Conservation (phyloP, 1,139 yeast genomes). For the Blastobotrys illinoisensis region DNA sequence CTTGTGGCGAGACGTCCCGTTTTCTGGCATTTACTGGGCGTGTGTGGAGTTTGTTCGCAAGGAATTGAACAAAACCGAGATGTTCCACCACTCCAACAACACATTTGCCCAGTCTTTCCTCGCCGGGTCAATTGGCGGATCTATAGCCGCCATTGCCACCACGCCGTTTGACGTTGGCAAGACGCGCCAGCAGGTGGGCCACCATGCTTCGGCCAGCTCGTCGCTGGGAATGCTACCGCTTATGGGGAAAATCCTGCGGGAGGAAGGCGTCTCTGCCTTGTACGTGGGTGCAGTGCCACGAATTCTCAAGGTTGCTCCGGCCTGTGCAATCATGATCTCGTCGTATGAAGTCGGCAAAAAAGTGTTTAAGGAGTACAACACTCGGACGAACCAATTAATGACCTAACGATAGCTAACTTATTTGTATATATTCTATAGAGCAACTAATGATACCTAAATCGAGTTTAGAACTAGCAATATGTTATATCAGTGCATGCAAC, state of each 20-base stretch:
- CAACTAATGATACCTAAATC: not conserved
- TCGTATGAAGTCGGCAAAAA: constrained; percentile 87
- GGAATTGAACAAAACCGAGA: constrained; percentile 20
- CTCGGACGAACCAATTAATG: not conserved
- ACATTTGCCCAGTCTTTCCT: constrained; percentile 70
- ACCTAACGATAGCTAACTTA: not conserved
- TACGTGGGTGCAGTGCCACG: constrained; percentile 85
- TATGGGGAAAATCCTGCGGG: constrained; percentile 53
- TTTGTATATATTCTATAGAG: not conserved
- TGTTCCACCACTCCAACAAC: constrained; percentile 36
- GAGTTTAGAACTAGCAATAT: too few relatives aligned
- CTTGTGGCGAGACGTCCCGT: constrained; percentile 96
- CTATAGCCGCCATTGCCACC: constrained; percentile 78
- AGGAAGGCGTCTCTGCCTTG: constrained; percentile 73
- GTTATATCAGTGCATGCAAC: too few relatives aligned
- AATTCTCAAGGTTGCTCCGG: constrained; percentile 86
- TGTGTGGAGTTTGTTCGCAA: constrained; percentile 39
- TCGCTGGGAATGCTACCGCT: constrained; percentile 54
- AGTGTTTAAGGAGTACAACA: constrained; percentile 35
- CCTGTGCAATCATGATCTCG: constrained; percentile 98
- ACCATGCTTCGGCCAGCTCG: constrained; percentile 31
- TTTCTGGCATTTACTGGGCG: constrained; percentile 93
- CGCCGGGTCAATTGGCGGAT: constrained; percentile 82
- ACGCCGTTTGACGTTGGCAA: constrained; percentile 98
- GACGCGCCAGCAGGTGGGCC: constrained; percentile 75